Base-by-base conservation (phyloP, 164 flowering plant genomes). In the Malania oleifera region DNA sequence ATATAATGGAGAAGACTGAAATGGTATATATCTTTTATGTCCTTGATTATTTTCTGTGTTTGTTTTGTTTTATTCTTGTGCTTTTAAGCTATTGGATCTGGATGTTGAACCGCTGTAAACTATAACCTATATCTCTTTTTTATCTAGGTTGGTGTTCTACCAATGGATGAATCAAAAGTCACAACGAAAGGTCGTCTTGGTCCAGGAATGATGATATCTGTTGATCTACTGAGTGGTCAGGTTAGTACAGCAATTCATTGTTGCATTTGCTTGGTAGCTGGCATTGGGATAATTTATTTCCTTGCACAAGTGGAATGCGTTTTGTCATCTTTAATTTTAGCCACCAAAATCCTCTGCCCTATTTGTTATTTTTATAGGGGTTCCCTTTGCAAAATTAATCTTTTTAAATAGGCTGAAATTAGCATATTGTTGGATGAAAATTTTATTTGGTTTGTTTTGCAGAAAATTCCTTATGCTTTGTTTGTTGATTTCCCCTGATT, bases 201-300 rank as follows among this genome's bases (percentile, higher is more conserved):
- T 75, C 99, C 99, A 23, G 99, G 99, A 70, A 95, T 95, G 99
- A 95, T 95, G 99, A 95, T 95, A 65, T 37, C 93, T 34, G 99
- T 76, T 64, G 96, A 95, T 71, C 77, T 95, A 54, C 61, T 18
- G 23, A 75, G 66, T 71, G 99, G 99, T 53, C 95, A 95, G 97
- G 99, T 93, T 51, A 64, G 84, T 75, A 20, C 22, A 44, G 24
- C 29, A 35, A 22, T 56, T 34, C 18, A 40, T 29, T 56, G 54
- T 10, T 40, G 44, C 34, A 37, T 40, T 15, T 28, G 7, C 8
- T 39, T 51, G 19, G n/a, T 25, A 8, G 13, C 50, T 12, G 41
- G 50, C 2, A 4, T 51, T 3, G 22, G n/a, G 0, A 44, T 10
- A 39, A 4, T 22, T 18, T 44, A 44, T 44, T 44, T 44, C 5